Evolutionary conservation across 495 filamentous ascomycete species (phyloP), one percentile per base, ranked within the genome.

Genomic region (Penicillium canescens): DNA sequence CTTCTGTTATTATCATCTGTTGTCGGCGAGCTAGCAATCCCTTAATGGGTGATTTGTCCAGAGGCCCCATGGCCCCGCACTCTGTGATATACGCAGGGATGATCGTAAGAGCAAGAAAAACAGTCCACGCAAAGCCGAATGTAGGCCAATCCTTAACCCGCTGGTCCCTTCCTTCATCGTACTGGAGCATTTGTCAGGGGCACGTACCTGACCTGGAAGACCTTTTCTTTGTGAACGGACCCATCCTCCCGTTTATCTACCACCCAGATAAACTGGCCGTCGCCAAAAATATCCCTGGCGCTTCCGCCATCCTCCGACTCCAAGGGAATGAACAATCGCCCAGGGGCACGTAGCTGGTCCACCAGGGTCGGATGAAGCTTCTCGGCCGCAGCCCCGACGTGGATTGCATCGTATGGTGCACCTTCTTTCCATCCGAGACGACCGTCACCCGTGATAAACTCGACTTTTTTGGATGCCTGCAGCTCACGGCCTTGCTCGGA

Each of bases 181-280:
- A 41, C 54, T 18, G 88, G 91, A 44, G 89, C 82, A 76, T 98
- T 93, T 31, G 92, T 96, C 73, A 98, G 71, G 23, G 95, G 94
- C 52, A 98, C 95, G 76, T 98, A 98, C 64, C 86, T 76, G 47
- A 99, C 94, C 36, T 86, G 89, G 72, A 88, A 90, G 50, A 86
- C 60, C 75, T 84, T 91, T 75, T 87, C 81, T 77, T 80, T 90
- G 55, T 69, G 78, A 18, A 99, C 82, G 8, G 74, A 77, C 36
- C 95, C 94, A 52, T 90, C 78, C 61, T 75, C 80, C 65, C 87
- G 87, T 76, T 98, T 98, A 69, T 96, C 90, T 43, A 97, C 86
- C 4, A 89, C 79, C 85, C 88, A 99, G 33, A 99, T 89, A 71
- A 89, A 83, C 76, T 99, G 94, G 9, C 75, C 74, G 10, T 61